These are phyloP conservation scores for Anisodus tanguticus DNA, from an alignment of 257 asterid species.

Conservation along the genomic window DNA sequence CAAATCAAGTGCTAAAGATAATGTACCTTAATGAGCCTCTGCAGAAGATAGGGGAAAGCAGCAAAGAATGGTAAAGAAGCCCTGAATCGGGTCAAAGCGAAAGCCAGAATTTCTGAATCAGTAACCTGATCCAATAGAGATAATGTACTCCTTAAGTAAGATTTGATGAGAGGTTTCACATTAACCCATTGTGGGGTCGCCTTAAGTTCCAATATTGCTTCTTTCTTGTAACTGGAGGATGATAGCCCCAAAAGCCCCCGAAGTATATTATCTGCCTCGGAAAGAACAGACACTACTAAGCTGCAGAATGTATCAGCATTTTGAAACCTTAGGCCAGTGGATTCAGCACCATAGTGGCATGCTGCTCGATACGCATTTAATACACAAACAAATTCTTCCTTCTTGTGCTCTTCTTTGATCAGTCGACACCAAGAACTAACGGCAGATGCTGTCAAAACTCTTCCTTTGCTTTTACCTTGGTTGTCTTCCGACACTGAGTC, in stretches of 20 bases:
- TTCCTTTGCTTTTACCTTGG: constrained; percentile 44
- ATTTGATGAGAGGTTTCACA: constrained; percentile 69
- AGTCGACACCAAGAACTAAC: constrained; percentile 65
- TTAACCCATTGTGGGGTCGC: constrained; percentile 65
- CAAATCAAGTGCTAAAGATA: constrained; percentile 17
- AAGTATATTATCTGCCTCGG: constrained; percentile 70
- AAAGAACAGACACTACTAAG: constrained; percentile 61
- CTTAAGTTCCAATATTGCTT: constrained; percentile 54
- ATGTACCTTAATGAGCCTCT: constrained; percentile 74
- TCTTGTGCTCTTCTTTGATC: constrained; percentile 58
- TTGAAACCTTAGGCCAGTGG: constrained; percentile 59
- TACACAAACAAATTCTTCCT: constrained; percentile 60
- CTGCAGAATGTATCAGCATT: constrained; percentile 71
- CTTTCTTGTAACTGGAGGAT: constrained; percentile 59
- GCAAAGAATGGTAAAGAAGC: constrained; percentile 69
- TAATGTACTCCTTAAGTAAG: constrained; percentile 80
- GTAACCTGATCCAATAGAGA: constrained; percentile 81
- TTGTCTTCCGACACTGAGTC: constrained; percentile 48
- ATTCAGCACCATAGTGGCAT: constrained; percentile 82
- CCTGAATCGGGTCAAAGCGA: constrained; percentile 65
- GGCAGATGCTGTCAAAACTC: constrained; percentile 53
- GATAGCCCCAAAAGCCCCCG: constrained; percentile 63
- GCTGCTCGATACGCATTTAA: constrained; percentile 94
- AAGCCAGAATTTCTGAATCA: constrained; percentile 71
- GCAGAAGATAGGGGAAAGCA: constrained; percentile 72